Conservation (phyloP, 169 alveolate genomes). For the Prorocentrum cordatum region DNA sequence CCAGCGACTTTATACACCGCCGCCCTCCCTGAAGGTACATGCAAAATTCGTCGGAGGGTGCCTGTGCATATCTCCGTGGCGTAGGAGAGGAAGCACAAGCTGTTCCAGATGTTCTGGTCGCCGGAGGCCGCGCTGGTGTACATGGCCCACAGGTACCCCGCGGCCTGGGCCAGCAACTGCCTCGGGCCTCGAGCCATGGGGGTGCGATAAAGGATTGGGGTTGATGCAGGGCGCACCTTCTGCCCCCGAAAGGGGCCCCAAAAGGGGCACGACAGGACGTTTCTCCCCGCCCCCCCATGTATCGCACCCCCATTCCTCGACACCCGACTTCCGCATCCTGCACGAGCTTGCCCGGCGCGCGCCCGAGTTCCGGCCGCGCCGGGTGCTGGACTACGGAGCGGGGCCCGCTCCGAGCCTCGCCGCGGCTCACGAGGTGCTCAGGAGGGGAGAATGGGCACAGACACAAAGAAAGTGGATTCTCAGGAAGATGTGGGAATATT, state of each 20-base stretch:
- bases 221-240: no score
- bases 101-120: constrained; percentile 70
- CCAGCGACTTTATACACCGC: no score
- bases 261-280: no score
- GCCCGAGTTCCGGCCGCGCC: constrained; percentile 31
- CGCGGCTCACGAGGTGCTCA: not conserved
- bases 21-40: no score
- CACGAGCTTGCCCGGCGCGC: not conserved
- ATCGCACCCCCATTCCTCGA: no score
- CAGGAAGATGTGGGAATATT: not conserved
- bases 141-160: constrained; percentile 41
- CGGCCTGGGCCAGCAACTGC: constrained; percentile 53
- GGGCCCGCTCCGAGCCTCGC: constrained; percentile 62
- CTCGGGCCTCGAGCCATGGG: no score
- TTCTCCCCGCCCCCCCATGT: no score
- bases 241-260: no score
- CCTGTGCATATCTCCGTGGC: constrained; percentile 11
- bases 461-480: not conserved
- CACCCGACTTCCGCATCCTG: not conserved
- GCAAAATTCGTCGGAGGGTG: no score
- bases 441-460: not conserved
- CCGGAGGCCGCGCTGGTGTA: constrained; percentile 69
- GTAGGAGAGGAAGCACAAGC: constrained; percentile 30
- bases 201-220: not conserved
- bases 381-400: constrained; percentile 66